Evolutionary conservation across 2,329 filamentous ascomycete species (phyloP).

Genomic region (Diplodia scrobiculata): DNA sequence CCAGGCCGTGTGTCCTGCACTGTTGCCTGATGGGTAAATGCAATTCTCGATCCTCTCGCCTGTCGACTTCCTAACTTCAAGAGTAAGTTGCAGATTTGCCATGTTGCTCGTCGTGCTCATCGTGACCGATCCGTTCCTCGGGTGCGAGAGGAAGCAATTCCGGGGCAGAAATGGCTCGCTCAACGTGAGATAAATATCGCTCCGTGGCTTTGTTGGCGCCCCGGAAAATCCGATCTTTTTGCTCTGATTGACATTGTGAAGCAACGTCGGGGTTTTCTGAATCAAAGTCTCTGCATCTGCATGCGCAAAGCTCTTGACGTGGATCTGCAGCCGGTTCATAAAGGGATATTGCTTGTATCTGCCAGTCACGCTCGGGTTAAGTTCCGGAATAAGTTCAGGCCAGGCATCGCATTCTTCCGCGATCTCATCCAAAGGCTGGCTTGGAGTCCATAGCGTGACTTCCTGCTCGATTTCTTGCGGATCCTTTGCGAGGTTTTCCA

Average conservation of each 20-base stretch:
- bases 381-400: constrained; percentile 70
- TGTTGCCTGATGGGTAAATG: constrained; percentile 84
- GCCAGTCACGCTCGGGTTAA: constrained; percentile 73
- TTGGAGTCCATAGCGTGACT: constrained; percentile 74
- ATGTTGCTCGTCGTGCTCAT: constrained; percentile 66
- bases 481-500: constrained; percentile 74
- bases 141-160: constrained; percentile 64
- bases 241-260: constrained; percentile 78
- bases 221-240: constrained; percentile 92
- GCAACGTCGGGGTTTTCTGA: constrained; percentile 80
- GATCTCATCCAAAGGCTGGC: constrained; percentile 41
- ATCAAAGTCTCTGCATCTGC: constrained; percentile 79
- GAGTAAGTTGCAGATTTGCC: constrained; percentile 78
- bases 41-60: constrained; percentile 85
- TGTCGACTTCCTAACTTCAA: constrained; percentile 78
- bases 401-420: constrained; percentile 64
- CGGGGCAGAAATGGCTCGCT: constrained; percentile 75
- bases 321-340: constrained; percentile 76
- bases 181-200: constrained; percentile 92
- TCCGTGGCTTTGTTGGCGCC: constrained; percentile 81
- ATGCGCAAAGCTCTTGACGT: constrained; percentile 75
- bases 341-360: constrained; percentile 71
- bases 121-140: constrained; percentile 78
- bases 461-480: constrained; percentile 73
- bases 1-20: constrained; percentile 78